A percentile compares a stretch with the other conserved stretches of the same genome.
Evolutionary conservation across 2,329 filamentous ascomycete species (phyloP).

Genomic region (Ceratocystis variospora): DNA sequence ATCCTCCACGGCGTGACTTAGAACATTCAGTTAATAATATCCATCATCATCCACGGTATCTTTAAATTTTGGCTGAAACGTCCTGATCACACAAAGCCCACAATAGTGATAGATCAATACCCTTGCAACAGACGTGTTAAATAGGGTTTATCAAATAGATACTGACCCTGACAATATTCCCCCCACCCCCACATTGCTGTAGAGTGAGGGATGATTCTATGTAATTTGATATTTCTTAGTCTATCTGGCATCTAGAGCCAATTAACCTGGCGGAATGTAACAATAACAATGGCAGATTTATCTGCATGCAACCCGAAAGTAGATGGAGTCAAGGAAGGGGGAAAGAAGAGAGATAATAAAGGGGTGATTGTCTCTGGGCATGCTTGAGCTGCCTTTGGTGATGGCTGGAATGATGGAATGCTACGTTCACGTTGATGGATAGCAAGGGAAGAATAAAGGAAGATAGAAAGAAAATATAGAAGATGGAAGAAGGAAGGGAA

Average conservation of each 20-base stretch:
- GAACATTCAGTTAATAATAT: too few species aligned
- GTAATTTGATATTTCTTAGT: not conserved
- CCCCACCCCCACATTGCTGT: not conserved
- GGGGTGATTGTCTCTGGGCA: not conserved
- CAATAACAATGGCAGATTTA: not conserved
- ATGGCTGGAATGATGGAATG: not conserved
- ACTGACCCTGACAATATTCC: not conserved
- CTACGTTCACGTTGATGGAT: not conserved
- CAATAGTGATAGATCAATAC: too few species aligned
- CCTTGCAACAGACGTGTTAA: not conserved
- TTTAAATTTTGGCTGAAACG: too few species aligned
- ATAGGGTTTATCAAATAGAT: not conserved
- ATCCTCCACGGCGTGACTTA: too few species aligned
- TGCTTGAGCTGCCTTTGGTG: not conserved
- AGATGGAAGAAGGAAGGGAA: not conserved
- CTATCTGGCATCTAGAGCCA: too few species aligned
- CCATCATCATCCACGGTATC: too few species aligned
- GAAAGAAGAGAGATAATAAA: not conserved
- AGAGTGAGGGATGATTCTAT: not conserved
- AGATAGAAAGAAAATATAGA: not conserved
- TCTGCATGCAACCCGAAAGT: not conserved
- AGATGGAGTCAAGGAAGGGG: not conserved
- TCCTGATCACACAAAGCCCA: too few species aligned
- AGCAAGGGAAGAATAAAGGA: not conserved
- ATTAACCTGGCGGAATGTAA: not conserved